A percentile compares a stretch with the other conserved stretches of the same genome.
Evolutionary conservation across 306 rosid genomes (phyloP).

Genomic region (Trifolium fragiferum): DNA sequence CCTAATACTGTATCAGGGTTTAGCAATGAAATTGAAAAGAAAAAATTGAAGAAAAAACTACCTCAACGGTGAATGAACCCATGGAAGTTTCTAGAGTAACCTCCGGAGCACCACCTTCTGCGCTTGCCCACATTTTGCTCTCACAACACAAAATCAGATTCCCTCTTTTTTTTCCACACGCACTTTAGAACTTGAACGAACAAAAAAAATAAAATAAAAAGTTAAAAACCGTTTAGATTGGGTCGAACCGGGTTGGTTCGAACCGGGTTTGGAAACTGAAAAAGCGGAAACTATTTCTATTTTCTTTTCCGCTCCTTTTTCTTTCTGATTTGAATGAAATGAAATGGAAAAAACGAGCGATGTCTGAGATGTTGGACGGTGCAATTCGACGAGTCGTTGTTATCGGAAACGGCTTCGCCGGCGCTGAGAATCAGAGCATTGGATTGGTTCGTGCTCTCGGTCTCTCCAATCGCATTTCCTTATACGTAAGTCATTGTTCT

Average conservation of each 20-base stretch:
- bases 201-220: neutral
- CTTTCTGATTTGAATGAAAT: conserved; percentile 13
- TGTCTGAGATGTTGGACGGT: conserved; percentile 61
- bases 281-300: neutral
- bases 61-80: conserved; percentile 94
- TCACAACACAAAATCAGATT: neutral
- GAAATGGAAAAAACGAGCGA: conserved; percentile 41
- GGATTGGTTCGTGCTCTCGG: conserved; percentile 92
- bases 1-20: neutral
- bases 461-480: conserved; percentile 59
- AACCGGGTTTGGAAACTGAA: neutral
- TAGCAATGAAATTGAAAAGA: neutral
- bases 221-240: neutral
- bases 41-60: conserved; percentile 29
- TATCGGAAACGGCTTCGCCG: conserved; percentile 87
- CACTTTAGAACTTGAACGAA: neutral
- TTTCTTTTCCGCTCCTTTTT: neutral
- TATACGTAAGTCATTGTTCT: conserved; percentile 57
- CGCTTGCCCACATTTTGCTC: conserved; percentile 83
- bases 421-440: conserved; percentile 86
- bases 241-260: neutral
- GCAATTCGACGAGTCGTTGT: conserved; percentile 72
- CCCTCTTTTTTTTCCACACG: neutral
- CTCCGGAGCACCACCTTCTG: conserved; percentile 94
- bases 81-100: conserved; percentile 93